A percentile compares a stretch with the other conserved stretches of the same genome.
Conservation (phyloP, 179 eudicot genomes). For the Silene noctiflora region DNA sequence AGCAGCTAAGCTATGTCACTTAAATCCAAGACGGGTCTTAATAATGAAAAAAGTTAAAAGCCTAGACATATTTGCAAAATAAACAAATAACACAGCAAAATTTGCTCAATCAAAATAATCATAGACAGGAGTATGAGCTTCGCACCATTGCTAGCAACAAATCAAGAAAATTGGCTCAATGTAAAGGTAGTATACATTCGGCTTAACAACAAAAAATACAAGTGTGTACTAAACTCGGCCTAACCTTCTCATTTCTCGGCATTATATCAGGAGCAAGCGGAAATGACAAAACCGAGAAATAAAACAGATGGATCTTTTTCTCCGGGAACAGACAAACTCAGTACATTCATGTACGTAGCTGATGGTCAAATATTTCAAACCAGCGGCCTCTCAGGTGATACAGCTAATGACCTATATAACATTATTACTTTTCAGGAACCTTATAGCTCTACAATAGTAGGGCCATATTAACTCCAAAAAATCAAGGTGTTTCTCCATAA, state of each 20-base stretch:
- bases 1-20: background rate
- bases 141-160: background rate
- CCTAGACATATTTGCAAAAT: background rate
- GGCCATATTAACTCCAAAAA: slow-evolving; percentile 83
- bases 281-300: background rate
- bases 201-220: background rate
- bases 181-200: background rate
- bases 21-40: background rate
- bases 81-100: background rate
- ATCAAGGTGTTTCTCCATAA: slow-evolving; percentile 57
- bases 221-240: background rate
- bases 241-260: background rate
- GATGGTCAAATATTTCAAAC: background rate
- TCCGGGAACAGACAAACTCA: background rate
- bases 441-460: slow-evolving; percentile 56
- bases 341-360: background rate
- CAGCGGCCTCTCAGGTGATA: background rate
- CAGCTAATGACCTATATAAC: slow-evolving; percentile 39
- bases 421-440: slow-evolving; percentile 73
- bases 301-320: background rate
- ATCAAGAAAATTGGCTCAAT: background rate
- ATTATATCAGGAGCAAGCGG: background rate
- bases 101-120: background rate
- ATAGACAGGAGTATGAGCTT: background rate
- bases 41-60: background rate